Conservation (phyloP, 2,329 filamentous ascomycete genomes). For the Pseudonectria foliicola region DNA sequence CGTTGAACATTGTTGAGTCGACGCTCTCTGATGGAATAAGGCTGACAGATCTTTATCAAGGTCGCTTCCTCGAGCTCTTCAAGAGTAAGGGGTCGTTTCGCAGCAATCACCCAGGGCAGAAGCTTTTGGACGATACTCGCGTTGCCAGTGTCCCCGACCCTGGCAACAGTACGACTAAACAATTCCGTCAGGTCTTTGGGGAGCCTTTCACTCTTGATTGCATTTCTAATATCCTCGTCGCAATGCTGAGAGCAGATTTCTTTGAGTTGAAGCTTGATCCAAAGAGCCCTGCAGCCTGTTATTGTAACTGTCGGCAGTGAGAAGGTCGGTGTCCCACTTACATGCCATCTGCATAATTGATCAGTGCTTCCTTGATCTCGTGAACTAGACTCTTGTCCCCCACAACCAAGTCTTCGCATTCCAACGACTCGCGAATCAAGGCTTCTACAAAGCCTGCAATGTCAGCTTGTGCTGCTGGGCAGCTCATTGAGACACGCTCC, state of each 20-base stretch:
- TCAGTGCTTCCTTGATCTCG: constrained; percentile 22
- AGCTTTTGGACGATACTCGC: constrained; percentile 1
- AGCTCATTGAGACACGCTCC: constrained; percentile 4
- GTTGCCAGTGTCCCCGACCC: constrained; percentile 4
- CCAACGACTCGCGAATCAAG: constrained; percentile 2
- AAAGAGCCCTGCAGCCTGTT: constrained; percentile 35
- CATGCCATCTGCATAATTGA: constrained; percentile 27
- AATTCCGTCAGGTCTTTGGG: constrained; percentile 9
- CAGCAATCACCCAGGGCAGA: constrained; percentile 22
- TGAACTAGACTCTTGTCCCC: constrained; percentile 11
- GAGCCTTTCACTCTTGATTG: constrained; percentile 3
- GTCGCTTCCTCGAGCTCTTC: constrained; percentile 32
- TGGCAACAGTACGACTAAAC: constrained; percentile 8
- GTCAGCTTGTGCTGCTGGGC: neutral
- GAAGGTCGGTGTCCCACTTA: too few species aligned
- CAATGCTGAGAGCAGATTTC: constrained; percentile 26
- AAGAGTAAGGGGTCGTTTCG: constrained; percentile 26
- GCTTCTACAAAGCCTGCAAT: constrained; percentile 8
- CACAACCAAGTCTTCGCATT: constrained; percentile 10
- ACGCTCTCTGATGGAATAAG: constrained; percentile 15
- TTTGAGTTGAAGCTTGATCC: constrained; percentile 29
- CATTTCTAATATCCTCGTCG: constrained; percentile 11
- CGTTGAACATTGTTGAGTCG: constrained; percentile 20
- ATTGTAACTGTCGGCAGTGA: too few species aligned
- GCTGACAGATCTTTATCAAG: constrained; percentile 24